Base-by-base conservation (phyloP, 2,329 filamentous ascomycete species). In the Fusarium sp. region DNA sequence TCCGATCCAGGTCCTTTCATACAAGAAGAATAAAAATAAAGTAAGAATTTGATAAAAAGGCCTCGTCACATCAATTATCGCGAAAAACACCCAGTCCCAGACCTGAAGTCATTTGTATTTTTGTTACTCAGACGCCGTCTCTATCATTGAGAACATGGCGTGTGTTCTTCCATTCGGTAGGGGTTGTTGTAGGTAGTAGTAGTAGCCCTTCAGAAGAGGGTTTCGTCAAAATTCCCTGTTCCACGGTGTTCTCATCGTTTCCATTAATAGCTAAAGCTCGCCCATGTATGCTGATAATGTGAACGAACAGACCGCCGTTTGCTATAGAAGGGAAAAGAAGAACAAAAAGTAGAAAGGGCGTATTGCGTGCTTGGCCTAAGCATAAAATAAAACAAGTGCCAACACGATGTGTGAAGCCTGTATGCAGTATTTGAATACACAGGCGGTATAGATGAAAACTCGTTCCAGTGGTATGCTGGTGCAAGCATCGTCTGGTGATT, bases 1-100 rank as follows among this genome's bases (percentile, higher is more conserved):
- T 70, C 55, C 54, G 64, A 60, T 71, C 58, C 67, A 64, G 67
- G 54, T 55, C 63, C 58, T 61, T 61, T 71, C 67, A 71, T 71
- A 70, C 67, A 71, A 68, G 57, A 68, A 70, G 46, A 48, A 62
- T 42, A 55, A 65, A 61, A 64, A 37, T 46, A 52, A 57, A 30
- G 30, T 42, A 45, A 57, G 25, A 57, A 65, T 34, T 63, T 58
- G 45, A 54, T 41, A 52, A 16, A 48, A 59, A 32, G 32, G 30
- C 44, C 57, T 53, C 45, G 59, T 49, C 63, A 68, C 51, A 47
- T 65, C 51, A 44, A 69, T 69, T 67, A 57, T 68, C 44, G 51
- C 58, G 61, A 68, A 54, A 41, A 40, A 16, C 34, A 24, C 49
- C 58, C 51, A 52, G 44, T 46, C 58, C 62, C 56, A n/a, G 34